These are phyloP conservation scores for Sanghuangporus sanghuang DNA, from an alignment of 1,284 basidiomycete genomes.

Conservation along the genomic window DNA sequence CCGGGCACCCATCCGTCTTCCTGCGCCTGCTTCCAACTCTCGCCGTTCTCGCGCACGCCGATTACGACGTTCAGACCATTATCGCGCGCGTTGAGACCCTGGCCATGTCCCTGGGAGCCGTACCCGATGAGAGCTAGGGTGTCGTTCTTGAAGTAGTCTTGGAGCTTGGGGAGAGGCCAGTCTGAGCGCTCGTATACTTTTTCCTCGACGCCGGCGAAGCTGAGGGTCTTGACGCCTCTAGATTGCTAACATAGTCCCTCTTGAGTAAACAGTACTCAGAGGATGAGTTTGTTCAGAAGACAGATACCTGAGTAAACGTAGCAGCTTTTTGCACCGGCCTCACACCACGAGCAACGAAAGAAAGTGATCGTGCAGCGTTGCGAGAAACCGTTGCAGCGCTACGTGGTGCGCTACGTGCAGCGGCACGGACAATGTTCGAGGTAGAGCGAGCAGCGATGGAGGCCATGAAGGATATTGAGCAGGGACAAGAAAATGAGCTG, in stretches of 20 bases:
- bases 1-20: slow-evolving; percentile 99
- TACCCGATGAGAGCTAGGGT: slow-evolving; percentile 99
- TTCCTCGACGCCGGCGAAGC: slow-evolving; percentile 96
- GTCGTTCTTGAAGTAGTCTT: slow-evolving; percentile 99
- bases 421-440: slow-evolving; percentile 49
- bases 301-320: slow-evolving; percentile 38
- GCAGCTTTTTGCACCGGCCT: slow-evolving; percentile 34
- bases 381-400: slow-evolving; percentile 37
- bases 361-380: slow-evolving; percentile 62
- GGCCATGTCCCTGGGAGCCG: slow-evolving; percentile 98
- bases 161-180: slow-evolving; percentile 97
- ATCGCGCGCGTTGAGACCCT: slow-evolving; percentile 98
- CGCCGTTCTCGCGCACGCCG: slow-evolving; percentile 95
- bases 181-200: slow-evolving; percentile 96
- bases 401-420: slow-evolving; percentile 52
- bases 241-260: slow-evolving; percentile 26
- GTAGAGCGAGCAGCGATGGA: slow-evolving; percentile 57
- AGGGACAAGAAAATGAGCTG: not conserved
- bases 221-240: slow-evolving; percentile 93
- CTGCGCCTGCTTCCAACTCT: slow-evolving; percentile 93
- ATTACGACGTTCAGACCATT: slow-evolving; percentile 98
- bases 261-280: not conserved
- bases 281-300: slow-evolving; percentile 19
- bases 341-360: slow-evolving; percentile 57
- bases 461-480: slow-evolving; percentile 42